Conservation (phyloP, 169 alveolate species). For the Eimeria falciformis region DNA sequence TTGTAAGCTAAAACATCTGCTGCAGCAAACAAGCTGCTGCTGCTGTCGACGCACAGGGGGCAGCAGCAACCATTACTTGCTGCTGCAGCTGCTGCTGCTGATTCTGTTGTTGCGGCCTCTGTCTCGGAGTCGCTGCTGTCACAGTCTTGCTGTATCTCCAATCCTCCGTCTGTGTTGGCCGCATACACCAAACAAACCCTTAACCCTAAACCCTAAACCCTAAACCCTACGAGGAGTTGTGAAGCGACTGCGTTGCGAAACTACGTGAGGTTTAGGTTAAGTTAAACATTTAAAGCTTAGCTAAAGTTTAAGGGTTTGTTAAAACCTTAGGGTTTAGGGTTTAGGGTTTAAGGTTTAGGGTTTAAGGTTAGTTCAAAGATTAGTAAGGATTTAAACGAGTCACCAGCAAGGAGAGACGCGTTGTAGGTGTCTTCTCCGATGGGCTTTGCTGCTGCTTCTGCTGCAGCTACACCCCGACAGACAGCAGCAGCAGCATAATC, state of each 20-base stretch:
- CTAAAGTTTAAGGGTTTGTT: no score
- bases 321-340: background rate
- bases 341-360: background rate
- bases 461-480: background rate
- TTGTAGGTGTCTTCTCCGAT: background rate
- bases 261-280: no score
- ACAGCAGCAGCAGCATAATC: background rate
- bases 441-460: background rate
- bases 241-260: no score
- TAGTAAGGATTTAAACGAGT: no score
- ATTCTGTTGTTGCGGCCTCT: background rate
- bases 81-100: conserved; percentile 31
- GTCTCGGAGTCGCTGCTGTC: conserved; percentile 14
- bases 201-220: background rate
- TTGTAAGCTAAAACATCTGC: background rate
- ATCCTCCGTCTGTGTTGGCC: background rate
- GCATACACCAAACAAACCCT: background rate
- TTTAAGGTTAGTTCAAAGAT: background rate
- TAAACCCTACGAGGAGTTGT: background rate
- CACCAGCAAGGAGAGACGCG: background rate
- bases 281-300: no score
- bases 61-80: background rate
- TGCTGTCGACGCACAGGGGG: background rate
- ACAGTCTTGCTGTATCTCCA: conserved; percentile 18
- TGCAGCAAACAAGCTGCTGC: background rate